Evolutionary conservation across 495 filamentous ascomycete genomes (phyloP).

Genomic region (Trichoderma virens): DNA sequence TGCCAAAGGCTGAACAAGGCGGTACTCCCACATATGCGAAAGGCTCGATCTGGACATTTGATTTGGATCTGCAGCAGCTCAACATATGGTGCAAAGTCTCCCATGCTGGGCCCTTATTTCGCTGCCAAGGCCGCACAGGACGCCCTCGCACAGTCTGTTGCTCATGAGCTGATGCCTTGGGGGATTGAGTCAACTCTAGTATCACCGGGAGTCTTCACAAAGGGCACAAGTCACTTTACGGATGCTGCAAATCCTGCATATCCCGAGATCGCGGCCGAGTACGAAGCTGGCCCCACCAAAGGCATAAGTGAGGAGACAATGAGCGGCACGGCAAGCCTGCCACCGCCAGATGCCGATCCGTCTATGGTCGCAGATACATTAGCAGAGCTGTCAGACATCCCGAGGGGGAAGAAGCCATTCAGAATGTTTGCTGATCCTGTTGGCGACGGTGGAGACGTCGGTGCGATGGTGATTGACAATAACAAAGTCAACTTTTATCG

Average conservation of each 20-base stretch:
- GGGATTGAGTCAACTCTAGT: slow-evolving; percentile 17
- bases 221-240: slow-evolving; percentile 14
- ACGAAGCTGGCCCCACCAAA: slow-evolving; percentile 14
- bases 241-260: slow-evolving; percentile 13
- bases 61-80: slow-evolving; percentile 16
- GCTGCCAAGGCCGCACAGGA: slow-evolving; percentile 17
- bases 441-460: slow-evolving; percentile 11
- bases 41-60: slow-evolving; percentile 12
- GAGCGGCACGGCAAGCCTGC: slow-evolving; percentile 6
- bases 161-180: slow-evolving; percentile 13
- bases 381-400: slow-evolving; percentile 13
- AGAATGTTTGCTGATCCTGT: slow-evolving; percentile 13
- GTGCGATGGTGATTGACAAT: slow-evolving; percentile 11
- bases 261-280: slow-evolving; percentile 9
- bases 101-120: slow-evolving; percentile 15
- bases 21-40: slow-evolving; percentile 17
- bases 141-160: slow-evolving; percentile 13
- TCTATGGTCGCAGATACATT: slow-evolving; percentile 14
- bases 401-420: slow-evolving; percentile 16
- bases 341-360: slow-evolving; percentile 14
- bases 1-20: slow-evolving; percentile 21
- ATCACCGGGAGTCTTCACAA: slow-evolving; percentile 14
- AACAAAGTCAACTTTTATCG: slow-evolving; percentile 14
- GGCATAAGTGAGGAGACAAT: slow-evolving; percentile 11
- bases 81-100: slow-evolving; percentile 13